Conservation (phyloP, 192 early-diverging fungal species). For the Coemansia sp. region DNA sequence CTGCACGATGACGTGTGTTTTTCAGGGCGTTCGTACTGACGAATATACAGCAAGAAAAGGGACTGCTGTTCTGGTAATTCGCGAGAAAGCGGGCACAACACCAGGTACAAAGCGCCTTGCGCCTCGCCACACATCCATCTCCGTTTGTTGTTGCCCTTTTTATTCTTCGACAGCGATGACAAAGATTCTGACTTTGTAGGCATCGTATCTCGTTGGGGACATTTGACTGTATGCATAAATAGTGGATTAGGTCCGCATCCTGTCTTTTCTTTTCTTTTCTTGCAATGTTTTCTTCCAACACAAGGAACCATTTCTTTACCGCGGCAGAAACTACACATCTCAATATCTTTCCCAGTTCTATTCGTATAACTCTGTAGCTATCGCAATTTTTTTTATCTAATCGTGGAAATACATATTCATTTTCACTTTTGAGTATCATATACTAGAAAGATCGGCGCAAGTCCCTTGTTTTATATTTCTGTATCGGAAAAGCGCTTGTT, state of each 20-base stretch:
- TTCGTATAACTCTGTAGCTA: neutral
- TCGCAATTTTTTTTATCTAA: no score
- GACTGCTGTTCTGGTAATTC: neutral
- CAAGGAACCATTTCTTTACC: neutral
- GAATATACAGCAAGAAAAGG: neutral
- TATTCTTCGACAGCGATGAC: neutral
- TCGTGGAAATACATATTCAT: neutral
- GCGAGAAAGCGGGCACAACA: neutral
- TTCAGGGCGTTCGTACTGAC: neutral
- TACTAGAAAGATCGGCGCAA: neutral
- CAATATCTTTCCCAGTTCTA: neutral
- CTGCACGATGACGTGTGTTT: constrained; percentile 6
- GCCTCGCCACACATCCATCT: neutral
- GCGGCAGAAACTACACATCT: neutral
- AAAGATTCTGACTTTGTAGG: neutral
- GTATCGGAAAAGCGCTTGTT: neutral
- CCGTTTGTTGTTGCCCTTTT: neutral
- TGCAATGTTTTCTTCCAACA: neutral
- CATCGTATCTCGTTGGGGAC: neutral
- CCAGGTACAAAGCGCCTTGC: neutral
- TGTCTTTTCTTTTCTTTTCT: neutral
- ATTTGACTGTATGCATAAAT: neutral
- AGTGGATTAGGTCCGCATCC: neutral
- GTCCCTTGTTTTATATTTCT: neutral
- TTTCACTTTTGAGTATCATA: no score